phyloP scores from a whole-genome alignment of 345 rosid species.

The Dimocarpus longan region DNA sequence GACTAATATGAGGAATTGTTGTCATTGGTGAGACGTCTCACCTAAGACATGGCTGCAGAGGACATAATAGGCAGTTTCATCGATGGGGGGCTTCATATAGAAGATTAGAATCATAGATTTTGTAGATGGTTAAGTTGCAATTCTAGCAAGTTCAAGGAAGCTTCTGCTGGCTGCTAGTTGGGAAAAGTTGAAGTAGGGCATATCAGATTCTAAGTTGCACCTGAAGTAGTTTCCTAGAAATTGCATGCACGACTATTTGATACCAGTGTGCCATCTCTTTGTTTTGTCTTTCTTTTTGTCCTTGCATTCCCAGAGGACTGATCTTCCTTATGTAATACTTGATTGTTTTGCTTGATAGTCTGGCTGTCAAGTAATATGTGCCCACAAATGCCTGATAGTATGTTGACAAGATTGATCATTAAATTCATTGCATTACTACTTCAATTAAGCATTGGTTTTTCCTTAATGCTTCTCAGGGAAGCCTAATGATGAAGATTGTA shows the following conservation, averaged over 20 bases:
- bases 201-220: conserved; percentile 7
- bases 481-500: conserved; percentile 10
- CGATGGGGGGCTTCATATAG: neutral
- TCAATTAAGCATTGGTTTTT: conserved; percentile 12
- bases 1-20: conserved; percentile 9
- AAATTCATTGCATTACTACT: neutral
- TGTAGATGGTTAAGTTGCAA: neutral
- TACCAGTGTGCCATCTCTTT: neutral
- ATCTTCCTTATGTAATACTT: neutral
- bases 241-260: conserved; percentile 10
- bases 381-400: neutral
- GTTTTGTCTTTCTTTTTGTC: neutral
- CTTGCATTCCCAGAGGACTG: neutral
- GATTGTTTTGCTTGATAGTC: neutral
- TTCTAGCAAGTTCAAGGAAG: conserved; percentile 13
- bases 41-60: neutral
- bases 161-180: conserved; percentile 6
- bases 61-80: neutral
- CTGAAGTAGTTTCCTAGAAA: conserved; percentile 29
- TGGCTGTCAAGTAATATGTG: neutral
- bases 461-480: conserved; percentile 30
- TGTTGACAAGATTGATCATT: neutral
- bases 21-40: neutral
- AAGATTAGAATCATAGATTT: neutral
- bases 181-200: conserved; percentile 8